A percentile compares a stretch with the other conserved stretches of the same genome.
phyloP scores from a whole-genome alignment of 306 rosid species.

The Phaseolus lunatus region DNA sequence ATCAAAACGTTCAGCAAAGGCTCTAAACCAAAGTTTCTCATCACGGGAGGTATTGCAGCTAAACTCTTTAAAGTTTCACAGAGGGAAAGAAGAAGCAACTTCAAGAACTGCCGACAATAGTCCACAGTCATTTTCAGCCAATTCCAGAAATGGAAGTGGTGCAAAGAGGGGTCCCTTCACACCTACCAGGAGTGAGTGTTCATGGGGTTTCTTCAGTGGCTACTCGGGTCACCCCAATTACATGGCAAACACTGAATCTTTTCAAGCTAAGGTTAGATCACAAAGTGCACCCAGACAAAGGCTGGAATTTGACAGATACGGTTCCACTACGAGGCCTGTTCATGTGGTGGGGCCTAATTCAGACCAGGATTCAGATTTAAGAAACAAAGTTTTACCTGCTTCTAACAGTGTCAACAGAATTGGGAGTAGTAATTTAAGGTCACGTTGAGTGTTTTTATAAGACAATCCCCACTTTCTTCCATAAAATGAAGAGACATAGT shows the following conservation, averaged over 20 bases:
- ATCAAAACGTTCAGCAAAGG: slow-evolving; percentile 58
- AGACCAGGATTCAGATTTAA: slow-evolving; percentile 57
- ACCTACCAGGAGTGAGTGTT: slow-evolving; percentile 78
- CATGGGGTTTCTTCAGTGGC: slow-evolving; percentile 67
- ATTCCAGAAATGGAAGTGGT: slow-evolving; percentile 66
- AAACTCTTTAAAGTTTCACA: slow-evolving; percentile 51
- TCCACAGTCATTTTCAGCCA: slow-evolving; percentile 72
- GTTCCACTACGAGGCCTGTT: slow-evolving; percentile 48
- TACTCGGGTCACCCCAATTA: slow-evolving; percentile 79
- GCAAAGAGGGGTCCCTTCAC: slow-evolving; percentile 67
- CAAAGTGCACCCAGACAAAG: slow-evolving; percentile 96
- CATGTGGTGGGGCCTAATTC: slow-evolving; percentile 57
- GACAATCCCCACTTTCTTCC: slow-evolving; percentile 27
- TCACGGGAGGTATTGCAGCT: slow-evolving; percentile 43
- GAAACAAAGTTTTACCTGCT: slow-evolving; percentile 44
- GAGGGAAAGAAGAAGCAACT: slow-evolving; percentile 61
- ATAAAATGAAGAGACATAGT: background rate
- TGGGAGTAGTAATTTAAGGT: slow-evolving; percentile 61
- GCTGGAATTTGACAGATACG: slow-evolving; percentile 64
- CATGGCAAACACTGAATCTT: slow-evolving; percentile 93
- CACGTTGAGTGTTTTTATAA: slow-evolving; percentile 44
- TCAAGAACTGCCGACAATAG: slow-evolving; percentile 66
- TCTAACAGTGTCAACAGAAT: slow-evolving; percentile 57
- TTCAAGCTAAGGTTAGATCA: slow-evolving; percentile 86
- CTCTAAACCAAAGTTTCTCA: slow-evolving; percentile 51